Conservation (phyloP, 768 basidiomycete genomes). For the Rhodosporidiobolus sp. region DNA sequence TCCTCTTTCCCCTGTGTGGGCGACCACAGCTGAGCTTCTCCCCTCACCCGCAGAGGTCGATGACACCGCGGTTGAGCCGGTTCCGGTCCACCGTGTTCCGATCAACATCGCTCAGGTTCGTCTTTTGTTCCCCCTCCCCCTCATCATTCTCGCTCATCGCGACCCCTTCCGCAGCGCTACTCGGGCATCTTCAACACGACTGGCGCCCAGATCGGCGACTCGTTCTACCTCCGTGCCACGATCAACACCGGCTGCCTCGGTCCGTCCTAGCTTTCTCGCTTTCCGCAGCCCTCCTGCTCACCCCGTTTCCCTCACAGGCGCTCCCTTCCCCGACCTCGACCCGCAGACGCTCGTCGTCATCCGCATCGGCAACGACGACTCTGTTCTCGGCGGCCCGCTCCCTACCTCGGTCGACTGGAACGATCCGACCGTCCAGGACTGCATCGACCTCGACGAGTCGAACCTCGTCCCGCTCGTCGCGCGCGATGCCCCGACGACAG, state of each 20-base stretch:
- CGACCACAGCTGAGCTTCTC: conserved; percentile 20
- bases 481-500: background rate
- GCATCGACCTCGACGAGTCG: conserved; percentile 11
- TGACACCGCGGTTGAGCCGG: conserved; percentile 31
- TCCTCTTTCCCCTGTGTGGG: background rate
- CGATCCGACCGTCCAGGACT: background rate
- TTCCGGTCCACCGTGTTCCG: conserved; percentile 33
- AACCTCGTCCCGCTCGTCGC: conserved; percentile 2
- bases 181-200: conserved; percentile 41
- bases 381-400: background rate
- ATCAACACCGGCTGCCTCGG: conserved; percentile 27
- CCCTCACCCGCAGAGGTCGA: conserved; percentile 37
- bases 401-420: conserved; percentile 6
- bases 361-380: background rate
- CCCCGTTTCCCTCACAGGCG: background rate
- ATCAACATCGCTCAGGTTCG: conserved; percentile 17
- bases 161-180: conserved; percentile 31
- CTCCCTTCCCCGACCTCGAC: conserved; percentile 11
- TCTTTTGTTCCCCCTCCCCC: background rate
- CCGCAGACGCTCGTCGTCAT: conserved; percentile 9
- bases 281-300: too few species aligned
- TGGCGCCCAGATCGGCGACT: conserved; percentile 36
- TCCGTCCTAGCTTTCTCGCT: background rate
- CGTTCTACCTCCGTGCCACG: conserved; percentile 11
- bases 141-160: background rate